These are phyloP conservation scores for Ophidiomyces ophidiicola DNA, from an alignment of 2,329 filamentous ascomycete species.

Conservation along the genomic window DNA sequence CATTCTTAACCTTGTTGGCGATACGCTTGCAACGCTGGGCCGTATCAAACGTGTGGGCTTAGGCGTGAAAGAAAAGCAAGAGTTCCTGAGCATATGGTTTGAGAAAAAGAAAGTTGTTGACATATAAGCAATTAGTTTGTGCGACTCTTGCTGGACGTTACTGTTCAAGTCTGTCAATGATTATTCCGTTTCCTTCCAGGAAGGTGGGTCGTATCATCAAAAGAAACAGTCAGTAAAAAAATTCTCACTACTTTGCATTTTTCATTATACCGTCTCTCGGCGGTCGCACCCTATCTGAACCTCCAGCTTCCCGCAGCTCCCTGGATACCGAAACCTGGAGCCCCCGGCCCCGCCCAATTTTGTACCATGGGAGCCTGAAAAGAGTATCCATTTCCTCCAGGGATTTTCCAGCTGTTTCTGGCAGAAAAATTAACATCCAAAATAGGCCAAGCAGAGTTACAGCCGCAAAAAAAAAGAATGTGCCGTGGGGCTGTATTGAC, in stretches of 20 bases:
- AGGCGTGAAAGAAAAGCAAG: constrained; percentile 67
- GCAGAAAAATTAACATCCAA: constrained; percentile 59
- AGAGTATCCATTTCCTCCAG: constrained; percentile 20
- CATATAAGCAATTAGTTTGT: background rate
- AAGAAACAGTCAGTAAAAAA: too few relatives aligned
- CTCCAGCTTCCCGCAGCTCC: constrained; percentile 6
- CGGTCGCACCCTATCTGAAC: background rate
- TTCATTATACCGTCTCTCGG: background rate
- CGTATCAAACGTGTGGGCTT: constrained; percentile 80
- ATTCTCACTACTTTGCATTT: too few relatives aligned
- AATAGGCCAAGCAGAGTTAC: constrained; percentile 54
- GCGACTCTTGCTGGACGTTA: background rate
- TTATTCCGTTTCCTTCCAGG: background rate
- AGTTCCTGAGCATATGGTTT: constrained; percentile 63
- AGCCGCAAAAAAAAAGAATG: constrained; percentile 61
- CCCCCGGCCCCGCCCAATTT: constrained; percentile 16
- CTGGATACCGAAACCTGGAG: too few relatives aligned
- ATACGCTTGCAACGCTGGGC: constrained; percentile 74
- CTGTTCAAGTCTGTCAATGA: background rate
- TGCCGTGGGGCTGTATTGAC: constrained; percentile 45
- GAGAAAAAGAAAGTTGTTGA: constrained; percentile 4
- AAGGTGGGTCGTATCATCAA: too few relatives aligned
- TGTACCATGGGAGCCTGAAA: constrained; percentile 16
- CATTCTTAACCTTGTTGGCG: constrained; percentile 66
- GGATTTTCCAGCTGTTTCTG: constrained; percentile 52